These are phyloP conservation scores for Arxiozyma slooffiae DNA, from an alignment of 1,139 yeast genomes.

Conservation along the genomic window DNA sequence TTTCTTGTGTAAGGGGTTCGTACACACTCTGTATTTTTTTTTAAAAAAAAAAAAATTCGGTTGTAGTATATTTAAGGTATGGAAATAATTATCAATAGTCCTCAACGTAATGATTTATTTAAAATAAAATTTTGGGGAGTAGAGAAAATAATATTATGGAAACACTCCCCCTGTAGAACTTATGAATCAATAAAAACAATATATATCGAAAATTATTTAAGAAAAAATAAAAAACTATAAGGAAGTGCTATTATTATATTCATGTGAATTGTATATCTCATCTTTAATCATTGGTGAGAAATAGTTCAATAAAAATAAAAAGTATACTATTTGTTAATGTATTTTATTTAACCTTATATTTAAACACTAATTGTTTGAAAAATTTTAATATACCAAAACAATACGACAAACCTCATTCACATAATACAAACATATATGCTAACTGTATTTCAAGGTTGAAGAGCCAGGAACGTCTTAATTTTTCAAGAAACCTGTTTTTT, in stretches of 20 bases:
- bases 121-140: neutral
- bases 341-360: conserved; percentile 22
- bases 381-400: conserved; percentile 19
- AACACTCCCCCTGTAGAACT: conserved; percentile 2
- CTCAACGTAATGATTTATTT: neutral
- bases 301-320: conserved; percentile 12
- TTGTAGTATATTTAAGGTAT: too few species aligned
- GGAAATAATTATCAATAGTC: too few species aligned
- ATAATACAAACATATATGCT: conserved; percentile 23
- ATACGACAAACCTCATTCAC: conserved; percentile 18
- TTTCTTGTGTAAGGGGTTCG: too few species aligned
- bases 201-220: conserved; percentile 14
- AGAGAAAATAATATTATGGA: conserved; percentile 4
- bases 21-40: too few species aligned
- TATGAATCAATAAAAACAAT: conserved; percentile 7
- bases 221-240: conserved; percentile 28
- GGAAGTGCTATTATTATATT: too few species aligned
- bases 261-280: conserved; percentile 24
- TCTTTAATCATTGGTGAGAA: conserved; percentile 20
- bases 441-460: conserved; percentile 21
- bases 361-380: conserved; percentile 19
- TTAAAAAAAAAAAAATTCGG: neutral
- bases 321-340: conserved; percentile 23
- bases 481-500: conserved; percentile 5
- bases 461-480: conserved; percentile 9